A percentile compares a stretch with the other conserved stretches of the same genome.
Evolutionary conservation across 2,329 filamentous ascomycete species (phyloP).

Genomic region (Botrytis byssoidea): DNA sequence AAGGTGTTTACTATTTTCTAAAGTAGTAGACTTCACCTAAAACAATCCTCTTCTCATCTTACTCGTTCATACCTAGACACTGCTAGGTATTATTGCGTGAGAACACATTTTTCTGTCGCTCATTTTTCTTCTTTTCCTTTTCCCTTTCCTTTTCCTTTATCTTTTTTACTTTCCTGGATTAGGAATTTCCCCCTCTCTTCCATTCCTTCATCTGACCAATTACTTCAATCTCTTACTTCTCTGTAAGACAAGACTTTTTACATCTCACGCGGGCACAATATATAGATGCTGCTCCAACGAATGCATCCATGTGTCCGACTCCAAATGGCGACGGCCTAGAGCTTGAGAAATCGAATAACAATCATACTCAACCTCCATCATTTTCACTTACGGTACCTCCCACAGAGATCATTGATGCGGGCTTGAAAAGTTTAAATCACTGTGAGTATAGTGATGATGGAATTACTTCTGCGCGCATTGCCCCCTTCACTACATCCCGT

Average conservation of each 20-base stretch:
- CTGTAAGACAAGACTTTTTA: neutral
- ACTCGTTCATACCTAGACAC: neutral
- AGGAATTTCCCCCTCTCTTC: conserved; percentile 28
- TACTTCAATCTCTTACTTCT: neutral
- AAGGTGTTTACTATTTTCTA: neutral
- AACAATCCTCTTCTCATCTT: neutral
- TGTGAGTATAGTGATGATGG: conserved; percentile 48
- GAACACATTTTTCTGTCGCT: neutral
- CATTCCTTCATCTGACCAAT: conserved; percentile 18
- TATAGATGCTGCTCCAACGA: conserved; percentile 34
- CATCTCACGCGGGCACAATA: conserved; percentile 8
- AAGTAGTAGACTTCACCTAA: neutral
- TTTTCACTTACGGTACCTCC: conserved; percentile 34
- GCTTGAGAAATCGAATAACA: conserved; percentile 36
- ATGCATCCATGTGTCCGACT: conserved; percentile 40
- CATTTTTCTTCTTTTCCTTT: neutral
- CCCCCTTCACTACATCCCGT: too few species aligned
- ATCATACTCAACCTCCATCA: conserved; percentile 31
- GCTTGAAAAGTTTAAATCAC: conserved; percentile 76
- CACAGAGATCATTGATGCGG: conserved; percentile 60
- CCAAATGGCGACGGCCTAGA: conserved; percentile 37
- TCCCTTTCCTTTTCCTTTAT: neutral
- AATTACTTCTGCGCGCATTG: neutral
- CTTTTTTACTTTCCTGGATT: neutral
- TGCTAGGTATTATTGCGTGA: neutral